Base-by-base conservation (phyloP, 805 yeast genomes). In the Candida saitoana region DNA sequence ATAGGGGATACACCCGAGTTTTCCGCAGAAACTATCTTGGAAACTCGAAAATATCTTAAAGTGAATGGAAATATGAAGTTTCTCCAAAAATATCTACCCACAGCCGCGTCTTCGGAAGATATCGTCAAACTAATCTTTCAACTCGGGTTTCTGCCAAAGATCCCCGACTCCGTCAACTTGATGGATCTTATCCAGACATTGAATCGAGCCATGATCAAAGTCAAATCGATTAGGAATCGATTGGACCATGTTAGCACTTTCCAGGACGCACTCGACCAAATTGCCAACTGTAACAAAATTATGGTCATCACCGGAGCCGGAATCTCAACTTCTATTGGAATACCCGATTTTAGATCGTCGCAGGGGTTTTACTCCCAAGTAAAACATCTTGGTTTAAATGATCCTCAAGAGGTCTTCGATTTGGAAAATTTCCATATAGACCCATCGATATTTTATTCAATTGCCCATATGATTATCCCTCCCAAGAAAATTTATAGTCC, bases 171-270 rank as follows among this genome's bases (percentile, higher is more conserved):
- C 40, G 63, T 65, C 40, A 69, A 67, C 45, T 63, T 80, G 18
- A 60, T 68, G 45, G 68, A 67, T 39, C 65, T 76, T 32, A 72
- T 82, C 30, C 69, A 71, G 45, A 69, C 74, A 40, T 63, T 86
- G 33, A 80, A 80, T 50, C 71, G 71, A 41, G 89, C 87, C 7
- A 80, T 87, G 64, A 75, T 76, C 42, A 77, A 76, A 50, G 87
- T 84, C 8, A 54, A 76, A 20, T 59, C 68, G 32, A 73, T 79
- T 36, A 73, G 95, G 45, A 63, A 76, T 2, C 66, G 85, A 46
- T 52, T 84, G 18, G 69, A 74, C 2, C 60, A 69, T 40, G 77
- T 84, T 49, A 62, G 69, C 40, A 77, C 83, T 0, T 52, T 87
- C 2, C 84, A 80, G 8, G 79, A 81, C 45, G 78, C 84, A 2